These are phyloP conservation scores for Toxoplasma gondii DNA, from an alignment of 169 alveolate species.

Conservation along the genomic window DNA sequence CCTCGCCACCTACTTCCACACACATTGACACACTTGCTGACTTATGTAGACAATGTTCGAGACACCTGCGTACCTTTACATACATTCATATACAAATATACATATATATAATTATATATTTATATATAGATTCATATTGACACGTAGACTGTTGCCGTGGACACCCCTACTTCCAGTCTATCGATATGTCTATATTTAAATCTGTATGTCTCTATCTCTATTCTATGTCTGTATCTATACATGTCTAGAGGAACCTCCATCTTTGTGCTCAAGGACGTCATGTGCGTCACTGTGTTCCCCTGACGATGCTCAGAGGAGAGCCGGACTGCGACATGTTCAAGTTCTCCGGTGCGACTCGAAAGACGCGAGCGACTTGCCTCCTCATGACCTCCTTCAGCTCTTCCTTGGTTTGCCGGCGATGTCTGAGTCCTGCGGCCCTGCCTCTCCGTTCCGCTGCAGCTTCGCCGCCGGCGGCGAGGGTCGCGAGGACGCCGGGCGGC, in stretches of 20 bases:
- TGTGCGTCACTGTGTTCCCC: too few relatives aligned
- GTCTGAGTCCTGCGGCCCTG: not conserved
- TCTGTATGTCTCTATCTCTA: not conserved
- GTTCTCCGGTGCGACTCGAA: too few relatives aligned
- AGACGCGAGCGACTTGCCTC: not conserved
- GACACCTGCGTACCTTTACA: not conserved
- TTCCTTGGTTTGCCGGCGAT: conserved; percentile 14
- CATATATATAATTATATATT: not conserved
- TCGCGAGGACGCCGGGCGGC: conserved; percentile 39
- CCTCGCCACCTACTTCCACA: too few relatives aligned
- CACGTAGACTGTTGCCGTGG: not conserved
- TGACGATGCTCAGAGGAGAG: too few relatives aligned
- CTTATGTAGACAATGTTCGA: not conserved
- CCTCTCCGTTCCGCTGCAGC: not conserved
- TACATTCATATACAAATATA: not conserved
- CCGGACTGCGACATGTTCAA: too few relatives aligned
- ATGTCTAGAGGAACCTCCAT: not conserved
- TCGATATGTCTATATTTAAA: not conserved
- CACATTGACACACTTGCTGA: too few relatives aligned
- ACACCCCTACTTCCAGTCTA: not conserved
- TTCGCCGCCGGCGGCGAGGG: not conserved
- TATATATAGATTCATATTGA: not conserved
- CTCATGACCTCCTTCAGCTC: conserved; percentile 44
- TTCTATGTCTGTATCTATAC: not conserved
- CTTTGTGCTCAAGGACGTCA: not conserved